Evolutionary conservation across 2,329 filamentous ascomycete genomes (phyloP).

Genomic region (Cladosporium velox): DNA sequence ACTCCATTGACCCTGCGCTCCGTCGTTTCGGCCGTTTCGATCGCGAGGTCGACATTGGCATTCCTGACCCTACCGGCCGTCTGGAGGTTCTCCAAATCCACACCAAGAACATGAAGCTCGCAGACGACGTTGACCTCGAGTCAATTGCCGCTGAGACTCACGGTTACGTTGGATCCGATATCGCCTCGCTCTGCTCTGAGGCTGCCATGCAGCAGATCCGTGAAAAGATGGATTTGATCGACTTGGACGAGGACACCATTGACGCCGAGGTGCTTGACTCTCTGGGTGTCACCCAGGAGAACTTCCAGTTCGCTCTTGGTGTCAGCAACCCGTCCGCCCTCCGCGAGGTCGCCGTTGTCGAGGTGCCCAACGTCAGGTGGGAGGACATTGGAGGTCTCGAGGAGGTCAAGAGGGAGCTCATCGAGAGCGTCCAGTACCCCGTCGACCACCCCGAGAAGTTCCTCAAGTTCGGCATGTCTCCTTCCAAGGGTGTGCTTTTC

Average conservation of each 20-base stretch:
- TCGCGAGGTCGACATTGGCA: conserved; percentile 97
- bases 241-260: conserved; percentile 98
- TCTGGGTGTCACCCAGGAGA: conserved; percentile 98
- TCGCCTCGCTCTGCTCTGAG: conserved; percentile 97
- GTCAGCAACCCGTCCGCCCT: conserved; percentile 98
- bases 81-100: conserved; percentile 99
- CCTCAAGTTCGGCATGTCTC: conserved; percentile 98
- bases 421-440: conserved; percentile 97
- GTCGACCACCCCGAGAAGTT: conserved; percentile 99
- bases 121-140: conserved; percentile 93
- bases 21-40: conserved; percentile 98
- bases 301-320: conserved; percentile 98
- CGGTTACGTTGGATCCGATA: conserved; percentile 97
- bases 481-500: conserved; percentile 97
- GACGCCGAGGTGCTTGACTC: conserved; percentile 98
- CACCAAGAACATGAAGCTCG: conserved; percentile 99
- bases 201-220: conserved; percentile 99
- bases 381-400: conserved; percentile 99
- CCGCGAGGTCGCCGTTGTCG: conserved; percentile 97
- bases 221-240: conserved; percentile 99
- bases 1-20: conserved; percentile 96
- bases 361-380: conserved; percentile 99
- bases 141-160: conserved; percentile 96
- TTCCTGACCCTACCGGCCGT: conserved; percentile 95
- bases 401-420: conserved; percentile 98